These are phyloP conservation scores for Chaetomium cochliodes DNA, from an alignment of 495 filamentous ascomycete species.

Conservation along the genomic window DNA sequence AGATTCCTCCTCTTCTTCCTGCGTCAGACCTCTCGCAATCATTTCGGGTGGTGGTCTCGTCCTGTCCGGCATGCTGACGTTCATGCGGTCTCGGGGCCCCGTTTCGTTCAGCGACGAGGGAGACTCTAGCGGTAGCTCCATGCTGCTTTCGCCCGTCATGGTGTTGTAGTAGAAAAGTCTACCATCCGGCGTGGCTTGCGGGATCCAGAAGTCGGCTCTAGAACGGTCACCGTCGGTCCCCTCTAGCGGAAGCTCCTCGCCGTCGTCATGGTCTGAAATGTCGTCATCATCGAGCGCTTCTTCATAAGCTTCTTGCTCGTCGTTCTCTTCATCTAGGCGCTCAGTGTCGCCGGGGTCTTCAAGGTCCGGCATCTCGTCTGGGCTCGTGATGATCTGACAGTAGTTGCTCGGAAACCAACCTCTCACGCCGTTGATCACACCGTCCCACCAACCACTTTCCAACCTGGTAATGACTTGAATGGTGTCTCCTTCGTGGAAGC, in stretches of 20 bases:
- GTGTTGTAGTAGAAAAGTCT: conserved; percentile 98
- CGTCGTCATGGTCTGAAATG: conserved; percentile 43
- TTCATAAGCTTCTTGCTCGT: conserved; percentile 49
- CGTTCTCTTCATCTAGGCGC: conserved; percentile 67
- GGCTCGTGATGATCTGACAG: conserved; percentile 76
- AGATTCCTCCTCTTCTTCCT: conserved; percentile 82
- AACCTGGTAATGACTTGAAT: conserved; percentile 98
- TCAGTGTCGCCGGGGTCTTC: conserved; percentile 65
- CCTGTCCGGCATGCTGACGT: conserved; percentile 83
- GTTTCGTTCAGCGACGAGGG: conserved; percentile 76
- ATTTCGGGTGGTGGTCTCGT: conserved; percentile 90
- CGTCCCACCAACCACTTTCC: conserved; percentile 99
- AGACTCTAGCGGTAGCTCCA: conserved; percentile 90
- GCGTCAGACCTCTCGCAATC: conserved; percentile 78
- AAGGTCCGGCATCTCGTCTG: conserved; percentile 59
- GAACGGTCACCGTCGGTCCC: conserved; percentile 68
- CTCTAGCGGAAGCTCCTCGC: conserved; percentile 66
- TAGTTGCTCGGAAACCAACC: conserved; percentile 99
- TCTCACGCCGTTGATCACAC: conserved; percentile 85
- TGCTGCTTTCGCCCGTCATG: conserved; percentile 85
- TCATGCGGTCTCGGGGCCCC: conserved; percentile 82
- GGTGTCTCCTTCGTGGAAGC: conserved; percentile 91
- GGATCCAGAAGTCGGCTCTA: conserved; percentile 96
- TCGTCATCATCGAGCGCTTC: conserved; percentile 40
- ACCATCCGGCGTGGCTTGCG: conserved; percentile 91